A percentile compares a stretch with the other conserved stretches of the same genome.
These are phyloP conservation scores for Trametes versicolor DNA, from an alignment of 1,284 basidiomycete genomes.

Conservation along the genomic window DNA sequence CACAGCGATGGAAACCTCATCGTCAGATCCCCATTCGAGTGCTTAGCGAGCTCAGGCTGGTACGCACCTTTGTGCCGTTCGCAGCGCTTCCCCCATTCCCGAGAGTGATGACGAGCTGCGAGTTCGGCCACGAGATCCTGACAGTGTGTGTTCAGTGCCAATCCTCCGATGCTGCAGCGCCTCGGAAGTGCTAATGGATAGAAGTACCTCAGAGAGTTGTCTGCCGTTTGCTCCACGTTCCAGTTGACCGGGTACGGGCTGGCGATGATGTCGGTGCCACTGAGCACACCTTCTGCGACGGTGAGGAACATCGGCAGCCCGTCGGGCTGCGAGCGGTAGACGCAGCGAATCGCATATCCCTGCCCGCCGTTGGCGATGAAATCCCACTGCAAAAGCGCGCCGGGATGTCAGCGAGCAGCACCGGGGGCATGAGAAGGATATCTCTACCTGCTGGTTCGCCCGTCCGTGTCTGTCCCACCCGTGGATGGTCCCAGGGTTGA, in stretches of 20 bases:
- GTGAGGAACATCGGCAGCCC: conserved; percentile 53
- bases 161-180: too few relatives aligned
- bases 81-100: too few relatives aligned
- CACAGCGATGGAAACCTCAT: too few relatives aligned
- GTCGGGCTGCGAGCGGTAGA: conserved; percentile 32
- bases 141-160: too few relatives aligned
- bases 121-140: conserved; percentile 42
- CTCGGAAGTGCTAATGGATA: too few relatives aligned
- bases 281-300: conserved; percentile 47
- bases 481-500: too few relatives aligned
- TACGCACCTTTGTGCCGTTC: too few relatives aligned
- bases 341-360: conserved; percentile 55
- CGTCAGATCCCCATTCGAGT: too few relatives aligned
- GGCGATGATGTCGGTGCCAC: conserved; percentile 44
- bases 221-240: conserved; percentile 38
- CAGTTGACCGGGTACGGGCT: conserved; percentile 46
- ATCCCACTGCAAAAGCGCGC: conserved; percentile 52
- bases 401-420: too few relatives aligned
- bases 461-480: conserved; percentile 60
- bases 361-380: conserved; percentile 50
- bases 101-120: too few relatives aligned
- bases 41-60: too few relatives aligned
- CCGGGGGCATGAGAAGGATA: conserved; percentile 19
- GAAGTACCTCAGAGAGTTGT: too few relatives aligned
- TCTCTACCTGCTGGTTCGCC: conserved; percentile 62